Evolutionary conservation across 768 basidiomycete species (phyloP).

Genomic region (Boletus rufocinnamomeus): DNA sequence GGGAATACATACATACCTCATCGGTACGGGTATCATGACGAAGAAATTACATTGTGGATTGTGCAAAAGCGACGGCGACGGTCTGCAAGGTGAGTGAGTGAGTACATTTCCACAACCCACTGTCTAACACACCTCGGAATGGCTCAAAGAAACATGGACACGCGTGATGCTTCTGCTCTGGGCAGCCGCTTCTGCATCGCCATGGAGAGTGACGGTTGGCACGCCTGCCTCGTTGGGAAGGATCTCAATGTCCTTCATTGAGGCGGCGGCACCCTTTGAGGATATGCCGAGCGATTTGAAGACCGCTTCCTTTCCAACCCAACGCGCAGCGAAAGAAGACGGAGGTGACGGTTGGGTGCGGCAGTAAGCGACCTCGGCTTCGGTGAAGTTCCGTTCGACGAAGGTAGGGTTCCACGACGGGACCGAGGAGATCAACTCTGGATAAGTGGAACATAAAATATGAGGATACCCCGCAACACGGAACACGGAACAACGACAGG

Average conservation of each 20-base stretch:
- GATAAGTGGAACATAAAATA: background rate
- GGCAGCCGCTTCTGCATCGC: conserved; percentile 77
- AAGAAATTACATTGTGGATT: conserved; percentile 47
- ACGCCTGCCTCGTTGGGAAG: conserved; percentile 76
- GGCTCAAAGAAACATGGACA: conserved; percentile 84
- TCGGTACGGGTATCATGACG: conserved; percentile 1
- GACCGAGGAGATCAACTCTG: conserved; percentile 90
- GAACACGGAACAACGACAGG: background rate
- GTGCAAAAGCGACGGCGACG: conserved; percentile 86
- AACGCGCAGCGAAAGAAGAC: conserved; percentile 94
- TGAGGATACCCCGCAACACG: conserved; percentile 5
- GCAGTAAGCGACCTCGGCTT: conserved; percentile 86
- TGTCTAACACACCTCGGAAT: conserved; percentile 77
- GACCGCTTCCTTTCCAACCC: conserved; percentile 96
- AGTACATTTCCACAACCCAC: conserved; percentile 1
- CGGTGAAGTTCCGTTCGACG: conserved; percentile 90
- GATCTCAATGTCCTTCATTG: conserved; percentile 98
- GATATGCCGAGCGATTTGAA: conserved; percentile 94
- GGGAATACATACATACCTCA: conserved; percentile 9
- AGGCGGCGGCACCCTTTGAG: conserved; percentile 89
- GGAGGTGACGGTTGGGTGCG: conserved; percentile 78
- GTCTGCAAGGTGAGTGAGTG: conserved; percentile 47
- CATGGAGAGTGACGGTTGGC: conserved; percentile 75
- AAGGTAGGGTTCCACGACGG: conserved; percentile 89
- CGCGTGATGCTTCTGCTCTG: conserved; percentile 68